Base-by-base conservation (phyloP, 108 stramenopile genomes). In the Pseudonitzschia delicatissima region DNA sequence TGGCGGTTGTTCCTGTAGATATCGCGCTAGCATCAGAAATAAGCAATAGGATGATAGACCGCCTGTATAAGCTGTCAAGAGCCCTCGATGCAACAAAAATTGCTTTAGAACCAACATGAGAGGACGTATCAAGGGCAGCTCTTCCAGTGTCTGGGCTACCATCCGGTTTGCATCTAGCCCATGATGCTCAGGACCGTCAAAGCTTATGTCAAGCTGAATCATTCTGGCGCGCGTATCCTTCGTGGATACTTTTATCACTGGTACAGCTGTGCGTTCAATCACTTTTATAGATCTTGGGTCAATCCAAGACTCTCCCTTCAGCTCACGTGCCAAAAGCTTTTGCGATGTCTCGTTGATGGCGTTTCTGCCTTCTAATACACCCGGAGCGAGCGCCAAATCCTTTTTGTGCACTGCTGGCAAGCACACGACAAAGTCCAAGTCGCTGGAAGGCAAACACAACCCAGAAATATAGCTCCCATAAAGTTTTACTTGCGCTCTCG, bases 321-420 rank as follows among this genome's bases (percentile, higher is more conserved):
- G 68, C 53, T 91, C 90, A 51, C 96, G 79, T 34, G 94, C 92
- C 40, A 97, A 74, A 12, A 95, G 68, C 64, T 95, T 92, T 55
- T 97, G 96, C 44, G 86, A 88, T 1, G 88, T 84, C 68, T 96
- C 94, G 64, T 94, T 95, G 70, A 97, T 94, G 25, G 96, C 96
- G 68, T 97, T 97, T 69, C 96, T 74, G 40, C 96, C 94, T 77
- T 97, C 96, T 42, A 97, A 64, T 40, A 86, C 95, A 44, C 96
- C 96, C 9, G 96, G 95, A 11, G 94, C 84, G 37, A 77, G 77
- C 29, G 96, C 95, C 21, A 87, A 90, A 13, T 88, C 90, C 55
- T 92, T 90, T 62, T 91, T 91, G 71, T 94, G 94, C n/a, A 92
- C 91, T 27, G 87, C 87, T 29, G 96, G 96, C 34, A 97, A 83